Evolutionary conservation across 1,139 yeast genomes (phyloP), one percentile per base, ranked within the genome.

Genomic region (Candida labiduridarum): DNA sequence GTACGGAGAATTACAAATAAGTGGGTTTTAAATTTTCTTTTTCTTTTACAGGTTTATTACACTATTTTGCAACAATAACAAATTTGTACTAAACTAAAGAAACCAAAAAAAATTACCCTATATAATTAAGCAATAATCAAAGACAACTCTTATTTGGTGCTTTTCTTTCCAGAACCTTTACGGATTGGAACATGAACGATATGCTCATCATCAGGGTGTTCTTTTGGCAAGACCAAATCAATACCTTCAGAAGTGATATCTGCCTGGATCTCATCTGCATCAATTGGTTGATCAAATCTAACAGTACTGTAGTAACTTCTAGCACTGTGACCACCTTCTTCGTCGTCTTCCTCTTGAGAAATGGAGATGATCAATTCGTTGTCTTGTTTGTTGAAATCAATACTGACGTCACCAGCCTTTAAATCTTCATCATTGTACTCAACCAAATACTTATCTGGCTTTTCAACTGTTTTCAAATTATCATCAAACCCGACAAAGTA

Each of bases 161-260:
- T 15, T 27, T 16, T 27, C 29, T 34, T 34, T 22, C 31, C 30
- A 16, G 31, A 15, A 25, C 34, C 41, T 43, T 43, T 31, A 11
- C 40, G 29, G 35, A 38, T 52, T 27, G 55, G 52, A 52, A 65
- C 56, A 36, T 56, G 59, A 30, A 61, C 53, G 51, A 61, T 48
- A 41, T 61, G 49, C 10, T 63, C 66, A 31, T 55, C 40, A 49
- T 64, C 69, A 14, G 57, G 49, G 34, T 62, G 65, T 29, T 58
- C 60, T 49, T 67, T 67, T 35, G 72, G 71, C 41, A 67, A 59
- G 6, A 50, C 48, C 46, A 67, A 59, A 14, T 59, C 52, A 31
- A 67, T 58, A 15, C 59, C 56, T 14, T 60, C 61, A 12, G 58
- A 57, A 14, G 58, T 52, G 35, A 58, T 55, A 40, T 62, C 64